phyloP scores from a whole-genome alignment of 2,329 filamentous ascomycete species.

The Verticillium klebahnii region DNA sequence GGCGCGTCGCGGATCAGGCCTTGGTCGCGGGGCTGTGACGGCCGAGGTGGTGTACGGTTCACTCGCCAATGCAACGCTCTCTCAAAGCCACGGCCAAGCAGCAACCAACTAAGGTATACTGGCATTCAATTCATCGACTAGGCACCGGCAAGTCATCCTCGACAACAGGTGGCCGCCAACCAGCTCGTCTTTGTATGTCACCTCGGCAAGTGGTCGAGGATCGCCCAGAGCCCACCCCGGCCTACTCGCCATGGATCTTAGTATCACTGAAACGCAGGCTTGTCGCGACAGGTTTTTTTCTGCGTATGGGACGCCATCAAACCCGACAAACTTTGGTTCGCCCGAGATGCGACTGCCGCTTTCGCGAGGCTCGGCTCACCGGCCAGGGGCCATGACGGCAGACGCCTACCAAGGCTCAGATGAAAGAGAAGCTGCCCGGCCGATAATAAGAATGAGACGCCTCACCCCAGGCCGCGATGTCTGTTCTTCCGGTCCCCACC shows the following conservation, averaged over 20 bases:
- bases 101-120: too few relatives aligned
- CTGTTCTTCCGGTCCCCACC: background rate
- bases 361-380: background rate
- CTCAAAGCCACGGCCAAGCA: too few relatives aligned
- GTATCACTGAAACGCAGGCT: background rate
- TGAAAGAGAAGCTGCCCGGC: background rate
- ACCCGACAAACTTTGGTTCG: background rate
- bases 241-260: background rate
- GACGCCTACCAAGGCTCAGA: background rate
- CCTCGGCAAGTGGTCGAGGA: background rate
- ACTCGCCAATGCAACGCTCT: too few relatives aligned
- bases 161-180: too few relatives aligned
- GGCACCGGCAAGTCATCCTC: too few relatives aligned
- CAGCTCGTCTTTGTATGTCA: background rate
- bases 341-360: background rate
- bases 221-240: background rate
- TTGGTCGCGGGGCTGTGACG: background rate
- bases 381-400: background rate
- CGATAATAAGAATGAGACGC: background rate
- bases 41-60: background rate
- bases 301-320: background rate
- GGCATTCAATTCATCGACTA: too few relatives aligned
- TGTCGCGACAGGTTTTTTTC: background rate
- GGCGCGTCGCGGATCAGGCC: background rate
- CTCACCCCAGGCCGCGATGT: background rate